Evolutionary conservation across 2,329 filamentous ascomycete species (phyloP), one percentile per base, ranked within the genome.

Genomic region (Xylariaceae sp.): DNA sequence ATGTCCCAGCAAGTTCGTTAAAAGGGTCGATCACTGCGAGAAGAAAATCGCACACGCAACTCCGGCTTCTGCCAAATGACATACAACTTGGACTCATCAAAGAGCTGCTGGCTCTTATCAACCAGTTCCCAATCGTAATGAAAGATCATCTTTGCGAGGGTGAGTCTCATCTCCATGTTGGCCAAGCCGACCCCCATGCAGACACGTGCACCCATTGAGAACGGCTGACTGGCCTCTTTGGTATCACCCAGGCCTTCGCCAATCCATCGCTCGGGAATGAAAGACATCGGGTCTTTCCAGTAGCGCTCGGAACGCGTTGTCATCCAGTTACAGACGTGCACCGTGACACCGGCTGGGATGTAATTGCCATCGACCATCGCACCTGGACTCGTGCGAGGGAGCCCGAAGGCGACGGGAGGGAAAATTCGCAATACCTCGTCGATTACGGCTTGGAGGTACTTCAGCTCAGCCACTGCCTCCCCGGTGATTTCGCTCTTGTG

Each of bases 21-120:
- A 28, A 28, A 28, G 22, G 22, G 22, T 28, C 22, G 22, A 28
- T 28, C 22, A 4, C 22, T 28, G 22, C 22, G 54, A 44, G 55
- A 55, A 39, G 49, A 51, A 36, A 52, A 54, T 33, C 54, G 55
- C 40, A 59, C 50, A 45, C 40, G 53, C 9, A 59, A 22, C 18
- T 55, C 50, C 17, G 58, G 42, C 45, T 68, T 72, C 46, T 59
- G 55, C 70, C 69, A 73, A 13, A 71, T 46, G 1, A 66, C 50
- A 42, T 60, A 65, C 38, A 53, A 59, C 40, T 59, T 59, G 38
- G 64, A 63, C 11, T 67, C 58, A 7, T 51, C 39, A 28, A 28
- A 28, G 22, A 28, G 22, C 7, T 28, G 22, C 36, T 72, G 55
- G 73, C 74, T 77, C 40, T 76, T 66, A 5, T 51, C 42, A 43